These are phyloP conservation scores for Usnea hakonensis DNA, from an alignment of 495 filamentous ascomycete species.

Conservation along the genomic window DNA sequence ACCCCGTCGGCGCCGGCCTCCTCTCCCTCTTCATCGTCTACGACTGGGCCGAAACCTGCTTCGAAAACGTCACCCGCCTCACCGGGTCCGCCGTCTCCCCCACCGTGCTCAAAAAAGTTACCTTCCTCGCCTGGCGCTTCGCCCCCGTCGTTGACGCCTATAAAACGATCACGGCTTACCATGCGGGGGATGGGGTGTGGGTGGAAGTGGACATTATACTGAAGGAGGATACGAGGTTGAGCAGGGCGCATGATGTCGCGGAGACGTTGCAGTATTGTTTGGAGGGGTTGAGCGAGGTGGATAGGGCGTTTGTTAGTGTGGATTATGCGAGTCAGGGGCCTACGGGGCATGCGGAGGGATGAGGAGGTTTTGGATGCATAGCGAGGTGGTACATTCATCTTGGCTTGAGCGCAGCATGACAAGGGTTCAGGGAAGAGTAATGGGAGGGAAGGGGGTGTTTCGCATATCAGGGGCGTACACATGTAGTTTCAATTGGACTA, in stretches of 20 bases:
- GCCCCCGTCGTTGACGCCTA: conserved; percentile 81
- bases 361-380: not conserved
- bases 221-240: conserved; percentile 63
- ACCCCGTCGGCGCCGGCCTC: conserved; percentile 72
- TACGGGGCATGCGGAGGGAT: conserved; percentile 21
- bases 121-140: conserved; percentile 91
- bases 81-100: conserved; percentile 72
- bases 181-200: conserved; percentile 80
- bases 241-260: conserved; percentile 79
- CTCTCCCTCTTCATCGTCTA: conserved; percentile 78
- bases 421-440: not conserved
- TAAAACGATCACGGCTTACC: conserved; percentile 80
- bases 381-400: not conserved
- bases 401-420: not conserved
- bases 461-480: not conserved
- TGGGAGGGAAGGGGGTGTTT: not conserved
- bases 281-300: conserved; percentile 22
- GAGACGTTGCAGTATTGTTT: conserved; percentile 71
- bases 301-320: conserved; percentile 23
- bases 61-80: conserved; percentile 75
- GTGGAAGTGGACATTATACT: conserved; percentile 79
- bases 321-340: conserved; percentile 22
- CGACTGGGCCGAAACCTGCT: conserved; percentile 70
- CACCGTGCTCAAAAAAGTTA: conserved; percentile 70
- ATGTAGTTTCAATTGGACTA: not conserved